Evolutionary conservation across 2,329 filamentous ascomycete species (phyloP).

Genomic region (Lachnellula subtilissima): DNA sequence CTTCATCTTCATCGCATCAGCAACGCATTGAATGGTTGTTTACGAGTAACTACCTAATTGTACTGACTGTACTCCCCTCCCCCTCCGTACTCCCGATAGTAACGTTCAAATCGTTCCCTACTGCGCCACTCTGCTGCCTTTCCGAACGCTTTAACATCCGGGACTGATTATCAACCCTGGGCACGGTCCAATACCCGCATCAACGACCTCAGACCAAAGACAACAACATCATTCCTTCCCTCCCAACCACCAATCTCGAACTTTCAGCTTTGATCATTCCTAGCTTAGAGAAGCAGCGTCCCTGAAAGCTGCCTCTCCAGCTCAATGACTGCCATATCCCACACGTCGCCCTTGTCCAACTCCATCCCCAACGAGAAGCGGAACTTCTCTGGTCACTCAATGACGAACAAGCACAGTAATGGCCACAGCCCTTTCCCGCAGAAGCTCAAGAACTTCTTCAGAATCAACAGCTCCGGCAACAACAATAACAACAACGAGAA

Average conservation of each 20-base stretch:
- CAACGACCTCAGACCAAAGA: conserved; percentile 8
- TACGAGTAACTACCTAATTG: no score
- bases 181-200: conserved; percentile 8
- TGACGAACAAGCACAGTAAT: conserved; percentile 46
- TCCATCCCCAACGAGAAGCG: conserved; percentile 30
- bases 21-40: no score
- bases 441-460: conserved; percentile 67
- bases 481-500: conserved; percentile 32
- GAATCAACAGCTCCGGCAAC: conserved; percentile 51
- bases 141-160: no score
- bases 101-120: no score
- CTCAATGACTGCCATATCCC: conserved; percentile 30
- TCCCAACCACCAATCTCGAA: not conserved
- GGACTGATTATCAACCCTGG: conserved; percentile 15
- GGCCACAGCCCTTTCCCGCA: conserved; percentile 59
- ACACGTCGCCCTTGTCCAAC: conserved; percentile 21
- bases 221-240: not conserved
- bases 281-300: conserved; percentile 25
- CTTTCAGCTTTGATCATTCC: not conserved
- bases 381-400: conserved; percentile 29
- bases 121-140: no score
- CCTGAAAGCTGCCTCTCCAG: conserved; percentile 21
- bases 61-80: no score
- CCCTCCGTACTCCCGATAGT: no score
- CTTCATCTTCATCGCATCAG: not conserved